Base-by-base conservation (phyloP, 352 stramenopile species). In the Globisporangium rhizosaccharum region DNA sequence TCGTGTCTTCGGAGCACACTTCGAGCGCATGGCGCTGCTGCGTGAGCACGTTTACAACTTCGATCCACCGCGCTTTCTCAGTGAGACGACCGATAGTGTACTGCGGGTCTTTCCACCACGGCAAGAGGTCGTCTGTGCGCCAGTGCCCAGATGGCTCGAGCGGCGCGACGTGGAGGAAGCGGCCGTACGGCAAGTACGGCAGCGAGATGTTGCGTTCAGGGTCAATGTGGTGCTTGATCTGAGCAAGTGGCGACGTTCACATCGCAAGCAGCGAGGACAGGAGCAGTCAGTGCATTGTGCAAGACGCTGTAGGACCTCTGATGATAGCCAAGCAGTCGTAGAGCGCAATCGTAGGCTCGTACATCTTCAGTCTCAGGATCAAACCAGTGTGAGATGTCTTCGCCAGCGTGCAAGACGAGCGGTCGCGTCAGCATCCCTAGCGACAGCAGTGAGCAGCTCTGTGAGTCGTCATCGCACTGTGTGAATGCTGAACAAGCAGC, bases 361-460 rank as follows among this genome's bases (percentile, higher is more conserved):
- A 92, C 80, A 55, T 96, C 79, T 8, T 75, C 64, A 0, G 79
- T 94, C 5, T 82, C 70, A 6, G 56, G 36, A 37, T 96, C 82
- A 61, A 98, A 98, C 92, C 92, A 98, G 58, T 97, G 87, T 0
- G 90, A 96, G 28, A 98, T 79, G 59, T 98, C 90, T 36, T 91
- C 77, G 6, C 90, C 91, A 25, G 92, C 89, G 62, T 92, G 77
- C 6, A 72, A 67, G 2, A 97, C 76, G 6, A 98, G 67, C 46
- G 84, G 82, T 53, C 96, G 76, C 8, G 86, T 86, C 4, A 97
- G 67, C 11, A 77, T 44, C 11, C 89, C 84, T 89, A 47, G 8
- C 17, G 23, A 8, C 12, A 58, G 3, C 8, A 20, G 23, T 0
- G 1, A 57, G 39, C 39, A n/a, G 14, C 2, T 2, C 9, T 15